Base-by-base conservation (phyloP, 345 rosid species). In the Reutealis trisperma region DNA sequence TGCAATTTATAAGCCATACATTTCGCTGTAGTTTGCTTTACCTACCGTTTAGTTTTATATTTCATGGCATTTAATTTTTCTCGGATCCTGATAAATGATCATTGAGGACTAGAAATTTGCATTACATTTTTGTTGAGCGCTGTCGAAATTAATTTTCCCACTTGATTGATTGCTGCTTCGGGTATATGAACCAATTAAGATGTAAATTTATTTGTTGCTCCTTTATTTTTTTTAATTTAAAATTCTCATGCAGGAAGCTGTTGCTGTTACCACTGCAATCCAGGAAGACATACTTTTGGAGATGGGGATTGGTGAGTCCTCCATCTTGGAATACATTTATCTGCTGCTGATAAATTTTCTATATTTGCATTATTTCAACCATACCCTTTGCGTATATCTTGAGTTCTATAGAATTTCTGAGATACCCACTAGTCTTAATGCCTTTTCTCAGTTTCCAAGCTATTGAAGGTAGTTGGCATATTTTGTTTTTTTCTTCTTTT, bases 221-320 rank as follows among this genome's bases (percentile, higher is more conserved):
- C 74, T 57, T 45, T 6, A 55, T 32, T 5, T 58, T 5, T 58
- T 4, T 25, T 51, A 12, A 34, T 34, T 34, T 34, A 15, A 49
- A 27, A 37, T 22, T 11, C 9, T 63, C 32, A 24, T 77, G 84
- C 81, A 92, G 97, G 97, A 94, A 87, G 91, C 97, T 71, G 96
- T 91, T 74, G 93, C 90, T 21, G 88, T 90, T 25, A 92, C 98
- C 65, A 90, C 93, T 15, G 88, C 87, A 32, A 86, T 92, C 34
- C 94, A 91, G 83, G 89, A 94, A 71, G 91, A 82, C 73, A 87
- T 92, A 52, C 87, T 91, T 79, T 85, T 84, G 88, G 93, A 92
- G 87, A 92, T 90, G 93, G 92, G 92, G 59, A 83, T 90, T 76
- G 96, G 97, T 94, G 67, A 82, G 87, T 78, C 32, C 2, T 52